These are phyloP conservation scores for Malus fusca DNA, from an alignment of 306 rosid species.

Conservation along the genomic window DNA sequence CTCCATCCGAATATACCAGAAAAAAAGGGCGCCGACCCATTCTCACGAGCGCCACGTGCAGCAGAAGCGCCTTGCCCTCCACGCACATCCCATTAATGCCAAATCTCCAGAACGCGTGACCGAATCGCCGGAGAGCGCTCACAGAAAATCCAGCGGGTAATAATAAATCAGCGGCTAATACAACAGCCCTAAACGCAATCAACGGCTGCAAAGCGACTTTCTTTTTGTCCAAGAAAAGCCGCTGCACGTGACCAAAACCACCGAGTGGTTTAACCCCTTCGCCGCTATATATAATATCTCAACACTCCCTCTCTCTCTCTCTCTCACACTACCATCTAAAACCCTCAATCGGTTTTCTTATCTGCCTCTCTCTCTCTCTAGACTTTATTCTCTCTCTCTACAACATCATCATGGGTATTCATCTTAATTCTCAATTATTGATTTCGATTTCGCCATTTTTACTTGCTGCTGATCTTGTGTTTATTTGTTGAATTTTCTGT, in stretches of 20 bases:
- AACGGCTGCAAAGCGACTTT: constrained; percentile 24
- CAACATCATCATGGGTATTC: constrained; percentile 34
- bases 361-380: not conserved
- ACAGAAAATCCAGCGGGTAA: not conserved
- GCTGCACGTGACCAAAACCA: not conserved
- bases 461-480: too few relatives aligned
- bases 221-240: constrained; percentile 29
- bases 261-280: not conserved
- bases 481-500: too few relatives aligned
- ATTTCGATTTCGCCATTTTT: not conserved
- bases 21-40: not conserved
- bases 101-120: not conserved
- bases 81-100: not conserved
- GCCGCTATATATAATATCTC: not conserved
- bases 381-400: not conserved
- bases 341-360: not conserved
- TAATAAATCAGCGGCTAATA: constrained; percentile 23
- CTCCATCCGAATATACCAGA: constrained; percentile 2
- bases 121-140: too few relatives aligned
- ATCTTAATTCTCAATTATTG: not conserved
- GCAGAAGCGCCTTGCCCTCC: not conserved
- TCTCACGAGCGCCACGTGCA: not conserved
- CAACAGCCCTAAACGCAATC: constrained; percentile 3
- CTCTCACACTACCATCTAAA: not conserved
- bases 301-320: too few relatives aligned